Evolutionary conservation across 2,329 filamentous ascomycete genomes (phyloP), one percentile per base, ranked within the genome.

Genomic region (Stromatinia cepivora): DNA sequence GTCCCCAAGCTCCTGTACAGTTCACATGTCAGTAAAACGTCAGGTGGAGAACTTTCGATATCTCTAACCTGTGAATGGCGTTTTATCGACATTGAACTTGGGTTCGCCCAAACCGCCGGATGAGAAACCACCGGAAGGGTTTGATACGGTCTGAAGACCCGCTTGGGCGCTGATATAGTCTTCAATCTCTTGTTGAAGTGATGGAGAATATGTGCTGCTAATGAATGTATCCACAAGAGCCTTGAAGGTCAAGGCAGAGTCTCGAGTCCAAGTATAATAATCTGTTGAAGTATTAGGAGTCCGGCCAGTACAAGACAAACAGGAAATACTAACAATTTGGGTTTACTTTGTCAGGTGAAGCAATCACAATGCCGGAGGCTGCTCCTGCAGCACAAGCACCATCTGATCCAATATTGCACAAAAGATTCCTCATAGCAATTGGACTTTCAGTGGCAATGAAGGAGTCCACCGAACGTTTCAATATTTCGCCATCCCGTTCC

Each of bases 211-310:
- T 63, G 81, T 81, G 70, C 86, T 81, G n/a, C 66, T 67, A 58
- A 81, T 76, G 77, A 93, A 90, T 28, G 86, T 83, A 74, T 94
- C 91, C 11, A 91, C 82, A 22, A 94, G 79, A 34, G 82, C 81
- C 80, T 92, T 92, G 81, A 91, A 87, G 3, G 88, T 87, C 42
- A 94, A 82, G 34, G 88, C 90, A 22, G 89, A 85, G 78, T 94
- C 92, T 75, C 92, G 83, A 1, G 89, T 92, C 92, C 92, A 94
- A 0, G 90, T 92, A 76, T 88, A 94, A 76, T 86, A 93, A 79
- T 94, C 90, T 92, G 66, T n/a, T 48, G 13, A 34, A 25, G 17
- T 22, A 57, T 73, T 59, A 74, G 68, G 25, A 59, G 28, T 9
- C 20, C 52, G 3, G 54, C 8, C 11, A 34, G 20, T 45, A 15